These are phyloP conservation scores for Ormosia emarginata DNA, from an alignment of 306 rosid genomes.

Conservation along the genomic window DNA sequence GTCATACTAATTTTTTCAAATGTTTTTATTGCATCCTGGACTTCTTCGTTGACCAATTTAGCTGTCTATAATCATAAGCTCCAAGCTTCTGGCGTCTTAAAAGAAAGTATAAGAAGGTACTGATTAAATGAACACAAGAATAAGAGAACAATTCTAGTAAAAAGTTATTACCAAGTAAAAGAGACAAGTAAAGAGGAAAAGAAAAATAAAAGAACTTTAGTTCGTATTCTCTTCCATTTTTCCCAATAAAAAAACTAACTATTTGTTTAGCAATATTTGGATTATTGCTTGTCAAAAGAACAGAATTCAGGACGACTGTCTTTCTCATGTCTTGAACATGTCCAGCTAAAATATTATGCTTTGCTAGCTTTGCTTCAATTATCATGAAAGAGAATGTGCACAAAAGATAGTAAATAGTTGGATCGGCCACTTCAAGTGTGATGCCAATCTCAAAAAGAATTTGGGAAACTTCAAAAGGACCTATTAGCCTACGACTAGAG, in stretches of 20 bases:
- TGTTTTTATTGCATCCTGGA: slow-evolving; percentile 6
- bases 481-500: slow-evolving; percentile 30
- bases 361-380: slow-evolving; percentile 35
- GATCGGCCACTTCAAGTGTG: slow-evolving; percentile 29
- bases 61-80: slow-evolving; percentile 10
- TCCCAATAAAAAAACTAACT: not conserved
- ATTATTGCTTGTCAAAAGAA: slow-evolving; percentile 34
- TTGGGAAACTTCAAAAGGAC: slow-evolving; percentile 33
- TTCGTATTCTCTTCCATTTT: not conserved
- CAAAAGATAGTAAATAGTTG: slow-evolving; percentile 22
- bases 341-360: slow-evolving; percentile 33
- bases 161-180: not conserved
- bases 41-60: slow-evolving; percentile 17
- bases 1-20: slow-evolving; percentile 21
- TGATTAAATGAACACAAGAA: too few species aligned
- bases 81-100: too few species aligned
- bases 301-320: slow-evolving; percentile 49
- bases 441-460: slow-evolving; percentile 16
- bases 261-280: slow-evolving; percentile 31
- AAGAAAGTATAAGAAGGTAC: slow-evolving; percentile 4
- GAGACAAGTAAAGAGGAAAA: not conserved
- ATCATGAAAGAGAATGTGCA: slow-evolving; percentile 24
- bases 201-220: slow-evolving; percentile 19
- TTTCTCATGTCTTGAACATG: slow-evolving; percentile 49
- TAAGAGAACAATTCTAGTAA: not conserved